Evolutionary conservation across 306 rosid species (phyloP), one percentile per base, ranked within the genome.

Genomic region (Senna siamea): DNA sequence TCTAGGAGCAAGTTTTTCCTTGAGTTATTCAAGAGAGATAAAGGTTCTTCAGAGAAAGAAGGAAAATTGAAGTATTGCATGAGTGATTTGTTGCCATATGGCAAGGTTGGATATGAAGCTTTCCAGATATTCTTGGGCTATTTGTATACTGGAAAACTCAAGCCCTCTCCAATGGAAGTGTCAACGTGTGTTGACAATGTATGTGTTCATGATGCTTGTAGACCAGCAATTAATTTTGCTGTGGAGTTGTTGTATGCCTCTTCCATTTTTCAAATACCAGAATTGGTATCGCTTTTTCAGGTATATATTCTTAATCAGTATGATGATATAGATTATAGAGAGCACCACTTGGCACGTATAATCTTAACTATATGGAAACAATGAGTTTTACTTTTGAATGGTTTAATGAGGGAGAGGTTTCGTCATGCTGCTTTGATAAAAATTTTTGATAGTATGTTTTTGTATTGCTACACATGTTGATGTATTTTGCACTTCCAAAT

Each of bases 191-290:
- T 92, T 71, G 99, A 94, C 70, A 86, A 80, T 51, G 66, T 9
- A 40, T 94, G 99, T 72, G 77, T 73, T 0, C 99, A 94, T 80
- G 95, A 92, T 77, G 93, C 97, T 1, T 94, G 99, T 48, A 81
- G 96, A n/a, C 99, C 97, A 67, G 96, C 96, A 34, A 85, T 94
- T 50, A 88, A 80, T 80, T 92, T 88, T 74, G 90, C 93, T 32
- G 88, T 94, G 82, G 96, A 94, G 83, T 87, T 94, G 88, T 87
- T 92, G 96, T 91, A 89, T 70, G 97, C 96, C 75, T 92, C 99
- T 59, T 80, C 80, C 69, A 89, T 89, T 78, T 94, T 94, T 78
- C 89, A 85, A 76, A 87, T 89, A 82, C 88, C 88, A 50, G 99
- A 94, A 78, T 81, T 94, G 68, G 89, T 88, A 56, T 85, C 78